Percentiles rank a stretch among this genome's conserved stretches.
phyloP scores from a whole-genome alignment of 2,329 filamentous ascomycete species.

The Claviceps lovelessii region DNA sequence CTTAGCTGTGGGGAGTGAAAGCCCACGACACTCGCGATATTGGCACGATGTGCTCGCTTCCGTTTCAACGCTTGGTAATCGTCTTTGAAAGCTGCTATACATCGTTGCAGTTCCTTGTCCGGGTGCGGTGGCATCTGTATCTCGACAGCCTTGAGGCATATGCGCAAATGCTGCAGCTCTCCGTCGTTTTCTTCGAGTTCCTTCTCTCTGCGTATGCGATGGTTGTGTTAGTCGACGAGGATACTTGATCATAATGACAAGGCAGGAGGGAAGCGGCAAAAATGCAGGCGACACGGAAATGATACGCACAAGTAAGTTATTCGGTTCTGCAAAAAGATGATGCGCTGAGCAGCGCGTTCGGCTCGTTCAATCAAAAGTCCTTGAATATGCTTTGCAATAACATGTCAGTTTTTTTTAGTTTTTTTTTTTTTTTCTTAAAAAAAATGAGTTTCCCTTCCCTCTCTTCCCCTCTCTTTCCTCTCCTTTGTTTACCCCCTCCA shows the following conservation, averaged over 20 bases:
- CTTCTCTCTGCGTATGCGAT: conserved; percentile 29
- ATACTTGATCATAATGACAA: not conserved
- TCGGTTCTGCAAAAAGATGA: conserved; percentile 45
- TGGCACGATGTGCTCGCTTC: conserved; percentile 23
- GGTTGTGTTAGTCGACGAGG: not conserved
- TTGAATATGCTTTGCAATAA: conserved; percentile 42
- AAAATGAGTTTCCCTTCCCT: too few species aligned
- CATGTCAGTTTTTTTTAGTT: not conserved
- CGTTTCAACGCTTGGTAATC: conserved; percentile 40
- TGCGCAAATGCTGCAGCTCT: conserved; percentile 45
- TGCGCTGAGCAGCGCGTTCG: conserved; percentile 41
- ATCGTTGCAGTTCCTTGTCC: conserved; percentile 42
- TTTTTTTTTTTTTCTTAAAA: too few species aligned
- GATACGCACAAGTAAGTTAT: conserved; percentile 39
- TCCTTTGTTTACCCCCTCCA: not conserved
- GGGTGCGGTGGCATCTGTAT: conserved; percentile 38
- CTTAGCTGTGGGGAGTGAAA: conserved; percentile 14
- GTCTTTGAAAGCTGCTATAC: conserved; percentile 46
- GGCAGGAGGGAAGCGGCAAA: too few species aligned
- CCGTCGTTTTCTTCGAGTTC: conserved; percentile 43
- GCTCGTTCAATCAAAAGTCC: conserved; percentile 42
- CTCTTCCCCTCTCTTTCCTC: too few species aligned
- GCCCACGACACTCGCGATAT: conserved; percentile 15
- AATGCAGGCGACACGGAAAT: not conserved
- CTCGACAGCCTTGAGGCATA: conserved; percentile 49